Conservation (phyloP, 148 eudicot species). For the Hydrangea macrophylla region DNA sequence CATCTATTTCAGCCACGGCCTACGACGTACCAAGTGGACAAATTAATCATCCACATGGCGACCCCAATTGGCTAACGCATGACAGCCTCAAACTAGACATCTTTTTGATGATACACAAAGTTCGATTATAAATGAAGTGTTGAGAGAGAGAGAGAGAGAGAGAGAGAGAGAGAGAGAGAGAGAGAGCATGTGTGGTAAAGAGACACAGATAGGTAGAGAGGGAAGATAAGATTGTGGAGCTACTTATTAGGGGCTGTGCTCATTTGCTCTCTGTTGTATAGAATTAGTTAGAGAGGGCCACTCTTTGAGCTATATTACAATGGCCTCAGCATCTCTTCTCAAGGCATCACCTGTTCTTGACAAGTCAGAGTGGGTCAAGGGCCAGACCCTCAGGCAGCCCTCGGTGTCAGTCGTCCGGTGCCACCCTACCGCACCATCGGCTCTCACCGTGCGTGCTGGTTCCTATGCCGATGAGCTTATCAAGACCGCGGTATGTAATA, state of each 20-base stretch:
- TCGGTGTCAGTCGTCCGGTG: constrained; percentile 37
- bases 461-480: constrained; percentile 90
- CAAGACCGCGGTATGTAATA: constrained; percentile 70
- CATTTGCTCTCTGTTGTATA: background rate
- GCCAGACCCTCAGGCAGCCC: constrained; percentile 62
- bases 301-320: constrained; percentile 19
- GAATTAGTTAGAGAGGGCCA: background rate
- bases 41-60: constrained; percentile 51
- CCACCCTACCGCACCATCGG: constrained; percentile 34
- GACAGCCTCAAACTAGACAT: constrained; percentile 67
- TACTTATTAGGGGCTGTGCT: background rate
- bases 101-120: constrained; percentile 20
- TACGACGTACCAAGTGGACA: constrained; percentile 27
- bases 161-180: constrained; percentile 12
- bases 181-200: constrained; percentile 46
- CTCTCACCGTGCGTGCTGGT: constrained; percentile 49
- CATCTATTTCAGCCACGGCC: constrained; percentile 24
- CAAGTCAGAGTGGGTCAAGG: constrained; percentile 83
- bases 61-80: constrained; percentile 30
- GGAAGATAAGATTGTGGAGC: constrained; percentile 43
- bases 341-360: constrained; percentile 74
- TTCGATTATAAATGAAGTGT: constrained; percentile 49
- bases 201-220: constrained; percentile 27
- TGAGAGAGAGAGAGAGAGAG: constrained; percentile 8
- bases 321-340: constrained; percentile 83